phyloP scores from a whole-genome alignment of 148 eudicot genomes.

The Hydrangea macrophylla region DNA sequence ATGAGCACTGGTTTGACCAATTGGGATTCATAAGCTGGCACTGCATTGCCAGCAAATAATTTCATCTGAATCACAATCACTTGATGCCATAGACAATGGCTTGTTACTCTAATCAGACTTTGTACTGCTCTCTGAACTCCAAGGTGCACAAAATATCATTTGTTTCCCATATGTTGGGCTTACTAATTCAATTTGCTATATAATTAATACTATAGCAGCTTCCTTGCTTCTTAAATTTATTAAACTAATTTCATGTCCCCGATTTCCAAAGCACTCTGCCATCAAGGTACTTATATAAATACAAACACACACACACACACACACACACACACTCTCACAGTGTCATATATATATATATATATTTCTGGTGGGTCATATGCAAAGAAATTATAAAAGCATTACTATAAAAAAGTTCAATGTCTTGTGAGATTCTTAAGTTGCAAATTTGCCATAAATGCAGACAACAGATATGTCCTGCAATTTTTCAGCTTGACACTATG shows the following conservation, averaged over 20 bases:
- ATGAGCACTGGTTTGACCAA: not conserved
- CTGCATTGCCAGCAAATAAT: not conserved
- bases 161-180: constrained; percentile 11
- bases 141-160: constrained; percentile 2
- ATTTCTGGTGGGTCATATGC: not conserved
- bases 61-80: not conserved
- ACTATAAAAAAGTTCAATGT: not conserved
- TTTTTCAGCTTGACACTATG: not conserved
- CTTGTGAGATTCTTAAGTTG: not conserved
- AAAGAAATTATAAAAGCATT: not conserved
- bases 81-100: not conserved
- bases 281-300: not conserved
- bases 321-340: not conserved
- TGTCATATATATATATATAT: no score
- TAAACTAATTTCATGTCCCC: constrained; percentile 1
- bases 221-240: constrained; percentile 2
- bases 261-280: not conserved
- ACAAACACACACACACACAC: not conserved
- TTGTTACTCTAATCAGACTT: not conserved
- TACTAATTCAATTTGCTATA: not conserved
- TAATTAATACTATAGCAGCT: not conserved
- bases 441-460: not conserved
- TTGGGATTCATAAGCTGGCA: not conserved
- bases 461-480: not conserved
- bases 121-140: constrained; percentile 6